These are phyloP conservation scores for Naumovozyma castellii DNA, from an alignment of 805 yeast genomes.

Conservation along the genomic window DNA sequence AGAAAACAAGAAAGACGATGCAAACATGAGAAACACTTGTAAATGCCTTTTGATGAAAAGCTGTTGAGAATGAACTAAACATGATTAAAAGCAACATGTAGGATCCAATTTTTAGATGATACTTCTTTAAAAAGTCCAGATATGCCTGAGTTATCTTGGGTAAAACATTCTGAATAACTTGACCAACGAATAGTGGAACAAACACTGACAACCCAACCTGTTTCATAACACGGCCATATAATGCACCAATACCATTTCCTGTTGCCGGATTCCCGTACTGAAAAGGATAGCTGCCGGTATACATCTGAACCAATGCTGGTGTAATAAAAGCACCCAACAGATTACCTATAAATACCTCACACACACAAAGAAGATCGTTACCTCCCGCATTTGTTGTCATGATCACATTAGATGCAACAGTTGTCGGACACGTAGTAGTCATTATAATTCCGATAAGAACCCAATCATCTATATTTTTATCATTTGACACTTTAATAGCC, in stretches of 20 bases:
- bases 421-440: slow-evolving; percentile 83
- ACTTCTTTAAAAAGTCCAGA: slow-evolving; percentile 16
- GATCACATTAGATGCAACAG: slow-evolving; percentile 84
- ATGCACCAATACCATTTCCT: slow-evolving; percentile 39
- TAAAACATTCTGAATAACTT: slow-evolving; percentile 59
- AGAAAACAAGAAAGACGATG: slow-evolving; percentile 68
- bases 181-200: slow-evolving; percentile 84
- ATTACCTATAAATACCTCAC: slow-evolving; percentile 83
- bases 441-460: slow-evolving; percentile 72
- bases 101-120: slow-evolving; percentile 54
- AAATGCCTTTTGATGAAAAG: slow-evolving; percentile 76
- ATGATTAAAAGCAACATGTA: slow-evolving; percentile 70
- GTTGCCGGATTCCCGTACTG: slow-evolving; percentile 72
- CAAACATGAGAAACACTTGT: slow-evolving; percentile 57
- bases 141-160: slow-evolving; percentile 37
- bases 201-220: slow-evolving; percentile 79
- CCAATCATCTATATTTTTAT: slow-evolving; percentile 60
- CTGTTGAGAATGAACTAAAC: slow-evolving; percentile 76
- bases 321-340: slow-evolving; percentile 78
- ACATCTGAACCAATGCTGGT: slow-evolving; percentile 77
- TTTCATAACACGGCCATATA: slow-evolving; percentile 73
- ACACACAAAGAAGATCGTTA: slow-evolving; percentile 63
- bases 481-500: slow-evolving; percentile 52
- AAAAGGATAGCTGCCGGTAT: slow-evolving; percentile 45
- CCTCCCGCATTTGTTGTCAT: slow-evolving; percentile 87